Percentiles rank a stretch among this genome's conserved stretches.
Conservation (phyloP, 805 yeast genomes). For the Hemisphaericaspora nanyangensis region DNA sequence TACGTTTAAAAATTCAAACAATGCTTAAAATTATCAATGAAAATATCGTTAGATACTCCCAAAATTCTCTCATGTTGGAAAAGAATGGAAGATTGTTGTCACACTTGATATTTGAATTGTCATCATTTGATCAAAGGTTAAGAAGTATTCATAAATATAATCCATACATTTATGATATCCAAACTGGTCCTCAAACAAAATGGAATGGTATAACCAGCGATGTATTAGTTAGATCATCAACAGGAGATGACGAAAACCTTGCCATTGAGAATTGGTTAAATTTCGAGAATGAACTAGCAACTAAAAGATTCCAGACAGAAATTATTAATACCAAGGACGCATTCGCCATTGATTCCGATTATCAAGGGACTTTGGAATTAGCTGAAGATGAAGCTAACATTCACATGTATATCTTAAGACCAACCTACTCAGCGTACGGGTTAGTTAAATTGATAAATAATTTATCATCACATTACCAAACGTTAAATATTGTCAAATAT, state of each 20-base stretch:
- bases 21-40: slow-evolving; percentile 22
- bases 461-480: slow-evolving; percentile 50
- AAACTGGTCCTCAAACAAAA: slow-evolving; percentile 20
- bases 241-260: slow-evolving; percentile 24
- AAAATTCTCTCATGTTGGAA: slow-evolving; percentile 19
- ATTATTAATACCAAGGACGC: slow-evolving; percentile 47
- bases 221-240: slow-evolving; percentile 20
- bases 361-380: slow-evolving; percentile 17
- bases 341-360: slow-evolving; percentile 57
- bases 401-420: slow-evolving; percentile 25
- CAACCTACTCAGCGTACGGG: slow-evolving; percentile 61
- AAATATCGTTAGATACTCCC: slow-evolving; percentile 14
- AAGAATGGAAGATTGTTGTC: slow-evolving; percentile 47
- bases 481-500: slow-evolving; percentile 46
- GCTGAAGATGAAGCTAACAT: slow-evolving; percentile 13
- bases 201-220: slow-evolving; percentile 51
- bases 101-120: slow-evolving; percentile 56
- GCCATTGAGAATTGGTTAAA: slow-evolving; percentile 46
- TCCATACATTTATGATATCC: slow-evolving; percentile 29
- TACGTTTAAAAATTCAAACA: slow-evolving; percentile 39
- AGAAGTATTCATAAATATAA: slow-evolving; percentile 42
- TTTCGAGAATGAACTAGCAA: slow-evolving; percentile 51
- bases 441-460: slow-evolving; percentile 55
- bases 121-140: slow-evolving; percentile 54
- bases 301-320: slow-evolving; percentile 45